Base-by-base conservation (phyloP, 441 rosid genomes). In the Gossypium trilobum region DNA sequence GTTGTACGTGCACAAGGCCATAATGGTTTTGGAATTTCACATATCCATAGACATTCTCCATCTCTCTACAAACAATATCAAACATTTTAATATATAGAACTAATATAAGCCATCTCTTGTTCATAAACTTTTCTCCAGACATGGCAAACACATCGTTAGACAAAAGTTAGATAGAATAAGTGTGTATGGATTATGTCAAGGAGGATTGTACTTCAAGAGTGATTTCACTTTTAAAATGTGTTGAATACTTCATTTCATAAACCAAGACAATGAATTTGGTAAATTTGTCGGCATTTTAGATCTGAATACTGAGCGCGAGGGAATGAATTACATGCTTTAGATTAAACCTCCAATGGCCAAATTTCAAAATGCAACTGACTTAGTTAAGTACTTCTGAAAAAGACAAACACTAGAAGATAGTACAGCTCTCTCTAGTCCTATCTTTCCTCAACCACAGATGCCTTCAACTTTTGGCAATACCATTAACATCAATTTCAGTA, bases 1-100 rank as follows among this genome's bases (percentile, higher is more conserved):
- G 80, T 63, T 91, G 97, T 79, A 95, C 95, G 71, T 90, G 83
- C 75, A 88, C 87, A 76, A 85, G 88, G 69, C 90, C 91, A 80
- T 89, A 95, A 74, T 92, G 94, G 80, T 91, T 92, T 82, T 92
- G 98, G 82, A 95, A 90, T 84, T 88, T 87, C 84, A 95, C 87
- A 80, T 85, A 91, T 73, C 99, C 98, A 75, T 80, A 80, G 74
- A 81, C 87, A 72, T 90, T 87, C 85, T 83, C 90, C 97, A 95
- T 89, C 84, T 91, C 96, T 81, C 99, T 95, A 81, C 74, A 77
- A 57, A 73, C 69, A 64, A 57, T 44, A 75, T 67, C 71, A 54
- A 25, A 22, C 20, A 66, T 68, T 68, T 61, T 23, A 69, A 81
- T 82, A 63, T 31, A 59, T 74, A 76, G 17, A 78, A 79, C 27